Base-by-base conservation (phyloP, 2,329 filamentous ascomycete species). In the Sclerotinia borealis region DNA sequence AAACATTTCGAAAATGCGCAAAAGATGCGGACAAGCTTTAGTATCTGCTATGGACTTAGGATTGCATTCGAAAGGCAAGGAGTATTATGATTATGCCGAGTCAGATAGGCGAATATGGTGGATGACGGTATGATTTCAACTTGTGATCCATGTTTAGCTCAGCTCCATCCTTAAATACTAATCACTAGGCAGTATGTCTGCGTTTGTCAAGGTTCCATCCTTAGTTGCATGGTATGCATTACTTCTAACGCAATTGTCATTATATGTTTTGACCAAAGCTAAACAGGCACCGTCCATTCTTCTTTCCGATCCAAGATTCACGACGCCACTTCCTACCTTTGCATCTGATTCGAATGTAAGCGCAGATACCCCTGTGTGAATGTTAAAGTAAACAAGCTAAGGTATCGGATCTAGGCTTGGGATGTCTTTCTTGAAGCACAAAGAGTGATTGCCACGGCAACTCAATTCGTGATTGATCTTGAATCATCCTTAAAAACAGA, bases 1-100 rank as follows among this genome's bases (percentile, higher is more conserved):
- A 1, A 83, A 83, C 67, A 71, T 83, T 66, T 79, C 79, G 65
- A 82, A 82, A 69, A 81, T 82, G 79, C 75, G 77, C 61, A 77
- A 75, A 63, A 75, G 80, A 59, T 77, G 80, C 1, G 79, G 79
- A 0, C 77, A 81, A 63, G 80, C 81, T 3, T 68, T 83, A 43
- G 74, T 79, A 64, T 69, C 76, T 19, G 80, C 80, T 9, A 79
- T 81, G 75, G 76, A 75, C 37, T 68, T 79, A 29, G 76, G 73
- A 7, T 72, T 83, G 1, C 80, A 83, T 68, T 72, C 70, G 17
- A 75, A 73, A 52, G 73, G 68, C 6, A 72, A 75, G 6, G 71
- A 72, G 8, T 75, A 79, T 39, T 76, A 79, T 48, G 70, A 72
- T 45, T 80, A 75, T 64, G 72, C 77, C 0, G 80, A 83, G 67